Evolutionary conservation across 108 stramenopile species (phyloP).

Genomic region (Schizochytrium sp.): DNA sequence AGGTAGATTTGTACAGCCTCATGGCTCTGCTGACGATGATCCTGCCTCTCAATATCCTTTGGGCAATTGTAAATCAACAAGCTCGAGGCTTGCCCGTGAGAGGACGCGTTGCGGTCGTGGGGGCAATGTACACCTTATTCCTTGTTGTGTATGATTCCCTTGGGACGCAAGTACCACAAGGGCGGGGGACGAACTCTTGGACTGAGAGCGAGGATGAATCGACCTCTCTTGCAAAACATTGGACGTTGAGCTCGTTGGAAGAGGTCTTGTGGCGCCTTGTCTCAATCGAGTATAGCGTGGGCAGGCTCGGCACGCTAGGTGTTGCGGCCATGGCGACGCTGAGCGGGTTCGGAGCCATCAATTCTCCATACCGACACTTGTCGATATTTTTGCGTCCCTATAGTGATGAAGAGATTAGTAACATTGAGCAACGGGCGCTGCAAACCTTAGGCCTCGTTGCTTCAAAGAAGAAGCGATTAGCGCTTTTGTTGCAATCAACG

Average conservation of each 20-base stretch:
- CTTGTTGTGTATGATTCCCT: neutral
- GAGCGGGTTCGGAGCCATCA: conserved; percentile 9
- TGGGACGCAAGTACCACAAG: neutral
- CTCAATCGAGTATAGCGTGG: conserved; percentile 5
- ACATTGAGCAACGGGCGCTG: neutral
- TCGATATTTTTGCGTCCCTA: neutral
- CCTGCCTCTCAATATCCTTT: neutral
- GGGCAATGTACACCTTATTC: neutral
- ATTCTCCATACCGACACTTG: neutral
- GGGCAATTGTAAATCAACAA: neutral
- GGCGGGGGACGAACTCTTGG: neutral
- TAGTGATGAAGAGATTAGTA: neutral
- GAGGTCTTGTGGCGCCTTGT: neutral
- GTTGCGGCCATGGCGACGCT: conserved; percentile 8
- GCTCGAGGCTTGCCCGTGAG: neutral
- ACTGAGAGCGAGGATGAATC: neutral
- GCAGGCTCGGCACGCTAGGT: conserved; percentile 5
- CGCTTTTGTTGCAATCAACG: neutral
- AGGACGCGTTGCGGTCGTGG: neutral
- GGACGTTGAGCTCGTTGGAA: neutral
- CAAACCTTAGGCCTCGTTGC: neutral
- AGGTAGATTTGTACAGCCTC: neutral
- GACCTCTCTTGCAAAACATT: neutral
- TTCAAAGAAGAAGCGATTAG: neutral
- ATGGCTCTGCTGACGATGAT: neutral